A percentile compares a stretch with the other conserved stretches of the same genome.
These are phyloP conservation scores for Typha latifolia DNA, from an alignment of 176 grass and related monocot genomes.

Conservation along the genomic window DNA sequence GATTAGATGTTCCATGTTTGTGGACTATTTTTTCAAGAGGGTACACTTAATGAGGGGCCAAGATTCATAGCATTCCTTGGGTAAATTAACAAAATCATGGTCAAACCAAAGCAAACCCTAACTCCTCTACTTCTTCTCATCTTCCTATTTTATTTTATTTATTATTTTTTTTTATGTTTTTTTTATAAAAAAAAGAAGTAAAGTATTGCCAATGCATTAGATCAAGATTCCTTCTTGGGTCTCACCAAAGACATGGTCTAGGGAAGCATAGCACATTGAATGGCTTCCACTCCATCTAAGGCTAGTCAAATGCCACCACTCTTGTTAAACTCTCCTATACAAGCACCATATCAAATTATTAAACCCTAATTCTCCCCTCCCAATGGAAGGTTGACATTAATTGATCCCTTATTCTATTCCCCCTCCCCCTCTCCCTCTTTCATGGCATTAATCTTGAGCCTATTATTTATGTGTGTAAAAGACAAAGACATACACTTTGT, in stretches of 20 bases:
- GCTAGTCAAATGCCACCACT: slow-evolving; percentile 18
- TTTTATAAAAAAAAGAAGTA: not conserved
- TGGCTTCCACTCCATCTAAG: not conserved
- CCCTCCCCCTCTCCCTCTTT: not conserved
- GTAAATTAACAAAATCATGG: not conserved
- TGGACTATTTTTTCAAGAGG: too few relatives aligned
- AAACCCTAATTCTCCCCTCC: not conserved
- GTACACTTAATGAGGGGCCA: not conserved
- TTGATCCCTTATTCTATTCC: slow-evolving; percentile 8
- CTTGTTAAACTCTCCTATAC: not conserved
- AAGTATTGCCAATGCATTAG: not conserved
- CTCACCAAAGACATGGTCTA: slow-evolving; percentile 15
- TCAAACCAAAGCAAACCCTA: slow-evolving; percentile 1
- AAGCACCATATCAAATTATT: not conserved
- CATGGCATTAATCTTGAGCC: not conserved
- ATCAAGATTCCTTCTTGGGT: slow-evolving; percentile 34
- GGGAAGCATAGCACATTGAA: slow-evolving; percentile 24
- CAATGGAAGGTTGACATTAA: slow-evolving; percentile 9
- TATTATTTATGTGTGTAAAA: not conserved
- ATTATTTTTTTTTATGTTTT: not conserved
- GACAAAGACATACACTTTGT: not conserved
- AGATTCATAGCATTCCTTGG: slow-evolving; percentile 1
- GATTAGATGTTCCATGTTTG: too few relatives aligned
- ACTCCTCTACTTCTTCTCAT: not conserved
- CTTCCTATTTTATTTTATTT: not conserved